Base-by-base conservation (phyloP, 2,329 filamentous ascomycete genomes). In the Trichoderma cornu-damae region DNA sequence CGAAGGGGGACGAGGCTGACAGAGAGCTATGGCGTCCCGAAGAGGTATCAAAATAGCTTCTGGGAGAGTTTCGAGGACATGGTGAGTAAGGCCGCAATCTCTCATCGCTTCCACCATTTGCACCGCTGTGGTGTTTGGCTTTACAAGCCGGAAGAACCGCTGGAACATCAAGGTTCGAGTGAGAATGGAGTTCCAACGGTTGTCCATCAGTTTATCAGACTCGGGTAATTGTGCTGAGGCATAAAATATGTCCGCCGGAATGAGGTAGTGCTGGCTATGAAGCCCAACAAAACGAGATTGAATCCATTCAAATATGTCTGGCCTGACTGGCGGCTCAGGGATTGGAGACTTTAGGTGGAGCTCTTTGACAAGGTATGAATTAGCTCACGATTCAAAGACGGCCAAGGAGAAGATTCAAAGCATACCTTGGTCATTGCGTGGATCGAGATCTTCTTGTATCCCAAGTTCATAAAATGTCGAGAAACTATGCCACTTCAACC, bases 11-110 rank as follows among this genome's bases (percentile, higher is more conserved):
- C 84, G 82, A n/a, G 85, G 82, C 69, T 96, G 92, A 62, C 90
- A 96, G 61, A 84, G 80, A n/a, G 86, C 82, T 38, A 97, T 90
- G 4, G 87, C 85, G 72, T 97, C 92, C 67, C 88, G 87, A 12
- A 97, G 77, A 0, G 89, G 88, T 2, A 87, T 83, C 54, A 89
- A 81, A n/a, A 96, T 79, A 24, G 89, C 85, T 70, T 96, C 90
- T 1, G 94, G 93, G 1, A 97, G 76, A 0, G 89, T 91, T 61
- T 96, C 89, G 14, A 97, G 79, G 48, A 92, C 75, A 22, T 80
- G 76, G 8, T 73, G 72, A 6, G 80, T 85, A 46, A 96, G 83
- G 0, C 87, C 86, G 60, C 86, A 86, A 42, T 83, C 76, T 59
- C 86, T 79, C 73, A 96, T 86, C 22, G 86, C 78, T 67, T 94